Evolutionary conservation across 306 rosid genomes (phyloP), one percentile per base, ranked within the genome.

Genomic region (Pyrus pyrifolia): DNA sequence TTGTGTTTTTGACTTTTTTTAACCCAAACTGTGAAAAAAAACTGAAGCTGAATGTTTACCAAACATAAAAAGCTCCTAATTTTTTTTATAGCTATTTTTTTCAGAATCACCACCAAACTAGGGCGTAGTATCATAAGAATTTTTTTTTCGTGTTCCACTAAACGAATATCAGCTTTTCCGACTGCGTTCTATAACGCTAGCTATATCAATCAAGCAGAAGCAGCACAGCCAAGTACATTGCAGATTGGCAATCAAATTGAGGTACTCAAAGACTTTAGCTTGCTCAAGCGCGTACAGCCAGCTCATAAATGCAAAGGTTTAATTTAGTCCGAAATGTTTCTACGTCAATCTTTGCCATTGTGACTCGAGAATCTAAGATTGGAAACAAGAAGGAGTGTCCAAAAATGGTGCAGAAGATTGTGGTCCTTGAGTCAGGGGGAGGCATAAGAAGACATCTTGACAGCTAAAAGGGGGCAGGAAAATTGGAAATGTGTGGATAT

Each of bases 401-500:
- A 18, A 55, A 25, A 42, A n/a, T 42, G 63, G 19, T 33, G 72
- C 33, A 44, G 0, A 15, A 52, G 35, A 51, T 14, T 25, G 67
- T 71, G 46, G 81, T 53, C 81, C 49, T 27, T 4, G 44, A 38
- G 59, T 49, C 74, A 51, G 22, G 77, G 30, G 45, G 27, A 9
- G 68, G 61, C 64, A 63, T 51, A 65, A 64, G 62, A 76, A 53
- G 81, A 81, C 74, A 81, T 11, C 31, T 61, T 55, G 74, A 75
- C 80, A 75, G 83, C 83, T 69, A 71, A 74, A 67, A 35, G 71
- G 71, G 8, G 44, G 44, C 70, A 63, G 53, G 78, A 22, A 18
- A 44, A 61, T 61, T 22, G 29, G 65, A 65, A 68, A 63, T 83
- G 78, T 71, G 68, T 90, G 92, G 89, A 68, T 27, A 72, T 77